These are phyloP conservation scores for Piper betle DNA, from an alignment of 164 flowering plant genomes.

Conservation along the genomic window DNA sequence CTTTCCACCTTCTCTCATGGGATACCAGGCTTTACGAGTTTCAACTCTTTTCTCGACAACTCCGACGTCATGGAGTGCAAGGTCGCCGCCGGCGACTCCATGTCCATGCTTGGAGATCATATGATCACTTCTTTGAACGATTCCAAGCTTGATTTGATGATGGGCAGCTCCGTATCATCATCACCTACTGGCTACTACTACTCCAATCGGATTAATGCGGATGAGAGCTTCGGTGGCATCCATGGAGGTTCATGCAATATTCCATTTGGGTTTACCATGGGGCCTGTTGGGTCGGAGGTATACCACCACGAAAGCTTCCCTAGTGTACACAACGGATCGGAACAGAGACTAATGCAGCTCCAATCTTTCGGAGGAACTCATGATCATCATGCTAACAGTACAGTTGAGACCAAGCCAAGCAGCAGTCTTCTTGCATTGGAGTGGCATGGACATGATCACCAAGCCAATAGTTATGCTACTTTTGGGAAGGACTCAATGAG, in stretches of 20 bases:
- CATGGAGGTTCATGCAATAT: not conserved
- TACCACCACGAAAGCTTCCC: not conserved
- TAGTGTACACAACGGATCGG: not conserved
- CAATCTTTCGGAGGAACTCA: not conserved
- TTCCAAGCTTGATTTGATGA: not conserved
- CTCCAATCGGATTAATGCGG: not conserved
- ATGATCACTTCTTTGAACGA: not conserved
- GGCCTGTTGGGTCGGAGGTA: not conserved
- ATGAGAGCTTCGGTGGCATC: not conserved
- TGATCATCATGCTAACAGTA: not conserved
- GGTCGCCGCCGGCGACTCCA: not conserved
- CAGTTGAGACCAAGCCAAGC: not conserved
- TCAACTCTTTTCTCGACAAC: not conserved
- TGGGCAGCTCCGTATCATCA: not conserved
- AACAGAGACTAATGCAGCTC: not conserved
- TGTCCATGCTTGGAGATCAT: not conserved
- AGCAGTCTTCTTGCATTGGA: not conserved
- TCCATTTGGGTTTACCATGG: not conserved
- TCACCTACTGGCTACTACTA: not conserved
- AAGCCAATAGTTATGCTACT: not conserved
- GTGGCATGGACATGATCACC: not conserved
- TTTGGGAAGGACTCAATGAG: conserved; percentile 1
- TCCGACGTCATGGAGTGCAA: not conserved
- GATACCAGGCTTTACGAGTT: not conserved
- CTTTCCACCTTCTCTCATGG: not conserved